Percentiles rank a stretch among this genome's conserved stretches.
Evolutionary conservation across 805 yeast species (phyloP).

Genomic region (Cyberlindnera euphorbiiphila): DNA sequence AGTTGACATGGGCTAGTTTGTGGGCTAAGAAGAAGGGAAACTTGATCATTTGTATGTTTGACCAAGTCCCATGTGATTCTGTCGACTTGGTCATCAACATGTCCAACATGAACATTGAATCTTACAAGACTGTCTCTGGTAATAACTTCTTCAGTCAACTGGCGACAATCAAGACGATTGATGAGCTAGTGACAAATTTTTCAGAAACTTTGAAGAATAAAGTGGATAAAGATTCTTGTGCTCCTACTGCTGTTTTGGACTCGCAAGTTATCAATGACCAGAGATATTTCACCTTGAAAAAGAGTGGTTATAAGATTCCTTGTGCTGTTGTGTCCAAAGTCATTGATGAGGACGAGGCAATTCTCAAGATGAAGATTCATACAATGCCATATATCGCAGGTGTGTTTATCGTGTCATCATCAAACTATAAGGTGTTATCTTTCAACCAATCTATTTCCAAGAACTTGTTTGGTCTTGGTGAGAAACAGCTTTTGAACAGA

Average conservation of each 20-base stretch:
- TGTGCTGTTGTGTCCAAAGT: conserved; percentile 70
- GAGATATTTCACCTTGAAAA: conserved; percentile 60
- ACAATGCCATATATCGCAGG: conserved; percentile 87
- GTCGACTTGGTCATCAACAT: conserved; percentile 47
- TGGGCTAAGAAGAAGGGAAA: conserved; percentile 83
- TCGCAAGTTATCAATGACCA: conserved; percentile 47
- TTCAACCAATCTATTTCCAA: conserved; percentile 76
- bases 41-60: conserved; percentile 77
- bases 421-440: conserved; percentile 49
- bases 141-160: conserved; percentile 17
- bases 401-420: conserved; percentile 57
- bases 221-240: conserved; percentile 15
- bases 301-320: conserved; percentile 49
- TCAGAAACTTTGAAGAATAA: conserved; percentile 10
- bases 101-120: conserved; percentile 15
- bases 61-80: conserved; percentile 75
- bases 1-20: conserved; percentile 76
- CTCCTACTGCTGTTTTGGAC: conserved; percentile 29
- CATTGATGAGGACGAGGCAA: conserved; percentile 42
- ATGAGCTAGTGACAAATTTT: conserved; percentile 30
- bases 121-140: conserved; percentile 26
- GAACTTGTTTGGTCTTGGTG: conserved; percentile 69
- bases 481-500: conserved; percentile 39
- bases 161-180: conserved; percentile 10
- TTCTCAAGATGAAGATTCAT: conserved; percentile 61